Conservation (phyloP, 2,329 filamentous ascomycete species). For the Zymoseptoria ardabiliae region DNA sequence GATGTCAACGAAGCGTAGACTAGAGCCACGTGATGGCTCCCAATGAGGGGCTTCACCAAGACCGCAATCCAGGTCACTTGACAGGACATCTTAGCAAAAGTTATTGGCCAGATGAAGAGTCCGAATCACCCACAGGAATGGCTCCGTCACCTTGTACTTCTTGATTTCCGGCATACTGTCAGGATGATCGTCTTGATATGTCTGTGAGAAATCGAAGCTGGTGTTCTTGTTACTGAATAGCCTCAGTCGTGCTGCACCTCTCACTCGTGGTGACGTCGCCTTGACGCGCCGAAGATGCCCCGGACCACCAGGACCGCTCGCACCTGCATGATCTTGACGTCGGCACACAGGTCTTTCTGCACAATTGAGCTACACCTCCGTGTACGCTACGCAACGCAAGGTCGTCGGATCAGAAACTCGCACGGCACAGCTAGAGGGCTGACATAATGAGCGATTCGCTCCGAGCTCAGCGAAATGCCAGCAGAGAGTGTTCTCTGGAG, state of each 20-base stretch:
- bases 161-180: conserved; percentile 27
- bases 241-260: not conserved
- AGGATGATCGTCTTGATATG: not conserved
- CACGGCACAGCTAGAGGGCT: not conserved
- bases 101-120: not conserved
- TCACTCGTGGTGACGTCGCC: not conserved
- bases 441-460: not conserved
- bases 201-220: not conserved
- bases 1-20: conserved; percentile 75
- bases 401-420: not conserved
- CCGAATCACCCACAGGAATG: conserved; percentile 38
- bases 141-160: conserved; percentile 32
- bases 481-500: not conserved
- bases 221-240: not conserved
- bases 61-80: conserved; percentile 49
- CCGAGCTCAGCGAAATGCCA: not conserved
- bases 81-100: not conserved
- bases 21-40: conserved; percentile 53
- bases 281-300: not conserved
- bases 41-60: conserved; percentile 71
- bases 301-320: not conserved
- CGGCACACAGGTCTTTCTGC: too few species aligned
- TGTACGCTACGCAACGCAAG: not conserved
- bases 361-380: not conserved
- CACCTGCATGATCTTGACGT: too few species aligned